Percentiles rank a stretch among this genome's conserved stretches.
Evolutionary conservation across 352 stramenopile genomes (phyloP).

Genomic region (Phytophthora gonapodyides): DNA sequence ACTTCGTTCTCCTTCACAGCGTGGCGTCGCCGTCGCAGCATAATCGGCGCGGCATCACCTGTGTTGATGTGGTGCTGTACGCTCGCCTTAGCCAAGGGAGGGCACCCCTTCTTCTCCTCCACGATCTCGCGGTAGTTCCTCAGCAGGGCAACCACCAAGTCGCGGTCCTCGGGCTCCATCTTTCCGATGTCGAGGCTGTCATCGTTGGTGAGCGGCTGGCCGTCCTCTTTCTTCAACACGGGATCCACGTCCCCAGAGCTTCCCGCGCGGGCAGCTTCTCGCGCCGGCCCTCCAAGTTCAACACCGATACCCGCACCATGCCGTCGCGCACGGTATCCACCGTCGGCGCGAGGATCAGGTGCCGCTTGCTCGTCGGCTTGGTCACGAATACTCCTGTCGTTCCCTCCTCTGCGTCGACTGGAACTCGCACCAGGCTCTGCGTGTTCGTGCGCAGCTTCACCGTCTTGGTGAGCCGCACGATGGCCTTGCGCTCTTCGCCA

Average conservation of each 20-base stretch:
- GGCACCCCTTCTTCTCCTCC: neutral
- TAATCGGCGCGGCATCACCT: conserved; percentile 9
- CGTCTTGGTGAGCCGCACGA: too few species aligned
- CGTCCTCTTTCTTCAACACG: neutral
- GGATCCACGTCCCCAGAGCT: conserved; percentile 22
- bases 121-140: neutral
- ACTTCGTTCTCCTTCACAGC: neutral
- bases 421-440: too few species aligned
- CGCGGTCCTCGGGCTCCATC: neutral
- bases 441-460: too few species aligned
- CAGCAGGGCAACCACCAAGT: neutral
- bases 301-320: too few species aligned
- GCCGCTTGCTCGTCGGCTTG: too few species aligned
- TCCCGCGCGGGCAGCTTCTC: too few species aligned
- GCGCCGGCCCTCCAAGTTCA: conserved; percentile 25
- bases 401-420: too few species aligned
- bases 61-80: neutral
- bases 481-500: too few species aligned
- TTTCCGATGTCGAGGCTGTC: neutral
- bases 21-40: neutral
- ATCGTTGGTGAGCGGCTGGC: neutral
- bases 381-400: too few species aligned
- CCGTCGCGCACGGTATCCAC: conserved; percentile 12
- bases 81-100: neutral
- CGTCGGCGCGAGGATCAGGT: too few species aligned